Evolutionary conservation across 306 rosid genomes (phyloP), one percentile per base, ranked within the genome.

Genomic region (Psophocarpus tetragonolobus): DNA sequence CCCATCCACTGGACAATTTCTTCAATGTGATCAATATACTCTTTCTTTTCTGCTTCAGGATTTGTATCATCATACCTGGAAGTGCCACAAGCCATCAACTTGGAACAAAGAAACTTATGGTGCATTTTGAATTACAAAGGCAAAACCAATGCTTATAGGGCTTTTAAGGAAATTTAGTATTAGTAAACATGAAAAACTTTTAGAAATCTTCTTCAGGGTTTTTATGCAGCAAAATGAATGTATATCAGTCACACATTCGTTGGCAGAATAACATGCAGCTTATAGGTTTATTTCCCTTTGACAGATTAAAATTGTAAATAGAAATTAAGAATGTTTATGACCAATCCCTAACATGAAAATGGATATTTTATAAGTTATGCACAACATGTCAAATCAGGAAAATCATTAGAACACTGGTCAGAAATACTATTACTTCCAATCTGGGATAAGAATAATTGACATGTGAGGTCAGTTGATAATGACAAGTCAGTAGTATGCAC

Each of bases 1-100:
- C 98, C 99, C 96, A 96, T 96, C 99, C 99, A 96, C 75, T 81
- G 80, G 71, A 96, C 98, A 88, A 96, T 91, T 83, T 96, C 99
- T 83, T 92, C 85, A 63, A 96, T 96, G 79, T 90, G 99, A 84
- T 96, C 97, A 84, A 96, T 96, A 70, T 91, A 96, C 77, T 96
- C 99, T 86, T 88, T 88, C 89, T 90, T 96, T 75, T 96, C 99
- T 70, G 96, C 98, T 76, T 90, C 97, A 4, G 99, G 99, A 68
- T 96, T 96, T 29, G 99, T 96, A 75, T 96, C 99, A 82, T 96
- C 98, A 71, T 76, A 96, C 89, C 99, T 95, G 75, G 53, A 68
- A 85, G 78, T 44, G 65, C 81, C 69, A 83, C 1, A 81, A 33
- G 66, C 45, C 68, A 64, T 38, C 66, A 42, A 35, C 72, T 66